Base-by-base conservation (phyloP, 805 yeast genomes). In the Kluyveromyces dobzhanskii region DNA sequence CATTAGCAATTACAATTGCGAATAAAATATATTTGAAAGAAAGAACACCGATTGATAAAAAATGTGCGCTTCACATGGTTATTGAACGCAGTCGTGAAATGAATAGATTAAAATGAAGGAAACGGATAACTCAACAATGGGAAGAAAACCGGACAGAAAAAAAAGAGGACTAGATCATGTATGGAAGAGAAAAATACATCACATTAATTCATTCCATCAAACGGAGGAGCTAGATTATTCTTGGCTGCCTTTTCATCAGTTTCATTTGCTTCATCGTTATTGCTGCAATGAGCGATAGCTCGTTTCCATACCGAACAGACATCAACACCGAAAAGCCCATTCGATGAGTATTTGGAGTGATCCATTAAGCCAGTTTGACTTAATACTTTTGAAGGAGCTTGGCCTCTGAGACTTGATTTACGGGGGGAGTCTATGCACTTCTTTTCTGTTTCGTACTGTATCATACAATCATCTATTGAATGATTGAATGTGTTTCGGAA, bases 251-350 rank as follows among this genome's bases (percentile, higher is more conserved):
- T 24, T 16, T 34, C 8, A 6, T 19, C 8, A 16, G 6, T 10
- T 7, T n/a, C 11, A 27, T 27, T 11, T 12, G 6, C 16, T 27
- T 27, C 16, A 27, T 32, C 17, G 19, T n/a, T 32, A 12, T 26
- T 27, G 23, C 30, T 27, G 19, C 38, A 29, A 21, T 37, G 32
- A 18, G 39, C 55, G 1, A 54, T 51, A 3, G 61, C 62, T 26
- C 62, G 46, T 43, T 57, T 50, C 61, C 59, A 57, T 12, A 59
- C 62, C 10, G 64, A 57, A 35, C 55, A 54, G 3, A 59, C 57
- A 39, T 59, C 64, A 12, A 59, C 64, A 28, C 64, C 64, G 38
- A 57, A 59, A 14, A 59, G 37, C 0, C 61, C 59, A 34, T 54
- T 49, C 5, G 57, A 47, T 7, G 59, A 47, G 16, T 51, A 44